Conservation (phyloP, 192 early-diverging fungal genomes). For the Entophlyctis helioformis region DNA sequence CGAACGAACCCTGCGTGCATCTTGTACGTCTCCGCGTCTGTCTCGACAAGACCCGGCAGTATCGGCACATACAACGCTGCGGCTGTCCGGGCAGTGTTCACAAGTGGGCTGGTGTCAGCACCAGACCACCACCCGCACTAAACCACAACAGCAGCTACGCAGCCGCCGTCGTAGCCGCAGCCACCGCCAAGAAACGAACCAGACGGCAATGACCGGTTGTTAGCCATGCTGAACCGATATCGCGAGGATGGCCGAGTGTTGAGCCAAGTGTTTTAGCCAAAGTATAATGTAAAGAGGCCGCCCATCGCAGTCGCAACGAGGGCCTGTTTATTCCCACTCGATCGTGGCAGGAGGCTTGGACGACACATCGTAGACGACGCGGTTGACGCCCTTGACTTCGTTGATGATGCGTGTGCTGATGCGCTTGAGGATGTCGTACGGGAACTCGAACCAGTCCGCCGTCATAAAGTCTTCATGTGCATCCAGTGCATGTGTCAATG, state of each 20-base stretch:
- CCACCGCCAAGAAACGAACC: too few species aligned
- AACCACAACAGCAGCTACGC: too few species aligned
- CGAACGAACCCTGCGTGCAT: constrained; percentile 29
- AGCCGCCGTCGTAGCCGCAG: too few species aligned
- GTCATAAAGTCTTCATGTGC: constrained; percentile 96
- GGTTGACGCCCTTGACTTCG: constrained; percentile 96
- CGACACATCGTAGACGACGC: constrained; percentile 93
- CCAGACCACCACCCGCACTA: too few species aligned
- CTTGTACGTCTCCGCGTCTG: constrained; percentile 7
- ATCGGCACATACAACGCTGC: constrained; percentile 21
- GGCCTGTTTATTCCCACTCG: constrained; percentile 92
- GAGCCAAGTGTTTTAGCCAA: too few species aligned
- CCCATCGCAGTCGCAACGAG: too few species aligned
- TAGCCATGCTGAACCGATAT: too few species aligned
- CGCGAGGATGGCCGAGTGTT: too few species aligned
- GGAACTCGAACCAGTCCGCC: constrained; percentile 87
- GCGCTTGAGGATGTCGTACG: constrained; percentile 73
- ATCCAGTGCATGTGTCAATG: background rate
- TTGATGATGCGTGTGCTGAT: constrained; percentile 97
- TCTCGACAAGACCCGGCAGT: constrained; percentile 13
- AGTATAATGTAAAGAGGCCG: too few species aligned
- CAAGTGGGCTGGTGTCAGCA: too few species aligned
- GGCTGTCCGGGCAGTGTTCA: too few species aligned
- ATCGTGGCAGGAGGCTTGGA: constrained; percentile 98
- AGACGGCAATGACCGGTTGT: too few species aligned